Evolutionary conservation across 352 stramenopile genomes (phyloP).

Genomic region (Phytopythium montanum): DNA sequence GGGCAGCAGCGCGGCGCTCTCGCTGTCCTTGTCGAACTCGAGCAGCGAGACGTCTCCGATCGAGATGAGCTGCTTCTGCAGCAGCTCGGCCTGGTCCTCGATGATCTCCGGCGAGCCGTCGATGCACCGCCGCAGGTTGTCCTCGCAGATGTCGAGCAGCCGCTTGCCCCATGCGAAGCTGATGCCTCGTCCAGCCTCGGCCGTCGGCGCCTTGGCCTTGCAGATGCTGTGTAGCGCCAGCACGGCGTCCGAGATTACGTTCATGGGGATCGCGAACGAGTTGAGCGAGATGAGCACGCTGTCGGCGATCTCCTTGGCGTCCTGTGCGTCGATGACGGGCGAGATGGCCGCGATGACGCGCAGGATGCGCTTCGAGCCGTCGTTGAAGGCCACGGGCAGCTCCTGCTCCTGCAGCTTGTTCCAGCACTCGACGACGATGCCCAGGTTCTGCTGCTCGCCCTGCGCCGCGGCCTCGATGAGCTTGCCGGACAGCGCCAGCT

Average conservation of each 20-base stretch:
- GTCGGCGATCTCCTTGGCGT: constrained; percentile 73
- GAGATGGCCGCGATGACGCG: constrained; percentile 76
- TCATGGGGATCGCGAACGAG: constrained; percentile 72
- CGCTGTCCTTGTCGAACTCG: constrained; percentile 74
- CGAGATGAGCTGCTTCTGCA: constrained; percentile 80
- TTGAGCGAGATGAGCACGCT: constrained; percentile 71
- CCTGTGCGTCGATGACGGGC: constrained; percentile 62
- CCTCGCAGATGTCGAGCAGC: constrained; percentile 57
- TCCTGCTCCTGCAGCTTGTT: constrained; percentile 70
- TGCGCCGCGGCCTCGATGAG: constrained; percentile 44
- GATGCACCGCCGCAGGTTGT: constrained; percentile 57
- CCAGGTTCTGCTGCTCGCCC: constrained; percentile 57
- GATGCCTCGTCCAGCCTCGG: constrained; percentile 49
- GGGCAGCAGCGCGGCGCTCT: constrained; percentile 61
- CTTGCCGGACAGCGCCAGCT: constrained; percentile 58
- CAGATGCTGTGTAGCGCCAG: constrained; percentile 75
- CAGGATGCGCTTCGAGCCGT: constrained; percentile 79
- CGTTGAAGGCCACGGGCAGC: constrained; percentile 58
- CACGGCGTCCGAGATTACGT: constrained; percentile 75
- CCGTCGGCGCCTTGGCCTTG: constrained; percentile 57
- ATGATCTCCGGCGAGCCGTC: constrained; percentile 49
- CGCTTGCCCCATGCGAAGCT: constrained; percentile 68
- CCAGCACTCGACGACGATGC: constrained; percentile 79
- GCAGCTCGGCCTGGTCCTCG: constrained; percentile 41
- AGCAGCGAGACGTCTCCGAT: constrained; percentile 78